Evolutionary conservation across 139 green algal species (phyloP).

Genomic region (Edaphochlamys debaryana): DNA sequence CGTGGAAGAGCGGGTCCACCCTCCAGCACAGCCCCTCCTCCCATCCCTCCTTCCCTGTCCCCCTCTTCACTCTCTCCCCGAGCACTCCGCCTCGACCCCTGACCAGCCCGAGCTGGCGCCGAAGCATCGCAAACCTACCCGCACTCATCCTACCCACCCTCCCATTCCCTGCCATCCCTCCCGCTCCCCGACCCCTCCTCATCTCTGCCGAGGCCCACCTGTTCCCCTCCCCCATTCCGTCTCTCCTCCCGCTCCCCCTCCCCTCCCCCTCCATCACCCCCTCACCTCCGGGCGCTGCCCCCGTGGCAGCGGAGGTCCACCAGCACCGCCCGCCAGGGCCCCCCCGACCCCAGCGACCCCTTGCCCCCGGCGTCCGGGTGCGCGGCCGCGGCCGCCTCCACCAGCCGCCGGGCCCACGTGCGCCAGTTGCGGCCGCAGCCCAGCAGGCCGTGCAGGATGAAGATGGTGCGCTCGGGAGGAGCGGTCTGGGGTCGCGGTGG

Average conservation of each 20-base stretch:
- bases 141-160: too few species aligned
- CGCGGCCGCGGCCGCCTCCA: conserved; percentile 16
- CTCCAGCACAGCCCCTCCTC: too few species aligned
- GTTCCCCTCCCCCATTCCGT: background rate
- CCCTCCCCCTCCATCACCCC: background rate
- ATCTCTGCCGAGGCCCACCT: too few species aligned
- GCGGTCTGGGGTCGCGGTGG: background rate
- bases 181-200: too few species aligned
- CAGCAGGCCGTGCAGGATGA: conserved; percentile 64
- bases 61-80: too few species aligned
- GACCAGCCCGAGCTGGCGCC: too few species aligned
- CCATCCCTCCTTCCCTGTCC: too few species aligned
- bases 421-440: conserved; percentile 66
- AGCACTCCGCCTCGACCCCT: too few species aligned
- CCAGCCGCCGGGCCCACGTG: conserved; percentile 22
- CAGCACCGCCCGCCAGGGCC: conserved; percentile 64
- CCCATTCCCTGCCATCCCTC: too few species aligned
- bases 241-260: background rate
- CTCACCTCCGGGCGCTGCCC: conserved; percentile 21
- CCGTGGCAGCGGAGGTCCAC: conserved; percentile 83
- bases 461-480: conserved; percentile 8
- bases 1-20: too few species aligned
- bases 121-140: too few species aligned
- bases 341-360: too few species aligned
- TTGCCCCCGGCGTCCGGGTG: conserved; percentile 4